phyloP scores from a whole-genome alignment of 2,329 filamentous ascomycete species.

The Hypoxylon sp. region DNA sequence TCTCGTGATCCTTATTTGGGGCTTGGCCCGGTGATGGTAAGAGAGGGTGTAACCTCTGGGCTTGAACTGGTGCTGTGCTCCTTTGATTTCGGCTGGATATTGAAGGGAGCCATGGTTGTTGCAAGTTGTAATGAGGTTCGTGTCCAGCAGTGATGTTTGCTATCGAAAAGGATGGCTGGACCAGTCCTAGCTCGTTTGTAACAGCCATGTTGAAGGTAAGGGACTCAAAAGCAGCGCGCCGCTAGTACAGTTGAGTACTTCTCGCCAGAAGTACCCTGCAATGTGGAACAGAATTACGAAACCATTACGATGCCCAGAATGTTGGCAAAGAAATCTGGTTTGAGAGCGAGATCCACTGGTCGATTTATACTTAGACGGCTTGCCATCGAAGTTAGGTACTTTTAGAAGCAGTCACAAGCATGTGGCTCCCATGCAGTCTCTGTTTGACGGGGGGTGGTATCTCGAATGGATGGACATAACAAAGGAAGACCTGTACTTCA shows the following conservation, averaged over 20 bases:
- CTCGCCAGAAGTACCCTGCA: constrained; percentile 7
- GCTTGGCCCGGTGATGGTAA: not conserved
- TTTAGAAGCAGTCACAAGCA: constrained; percentile 11
- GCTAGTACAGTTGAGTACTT: constrained; percentile 6
- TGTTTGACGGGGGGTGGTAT: constrained; percentile 1
- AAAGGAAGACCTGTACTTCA: constrained; percentile 16
- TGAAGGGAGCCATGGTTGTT: constrained; percentile 15
- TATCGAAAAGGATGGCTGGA: not conserved
- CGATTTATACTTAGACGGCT: constrained; percentile 21
- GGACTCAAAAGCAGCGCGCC: constrained; percentile 13
- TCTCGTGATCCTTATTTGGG: not conserved
- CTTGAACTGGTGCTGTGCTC: not conserved
- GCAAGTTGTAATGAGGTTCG: constrained; percentile 6
- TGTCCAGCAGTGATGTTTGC: not conserved
- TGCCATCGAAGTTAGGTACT: not conserved
- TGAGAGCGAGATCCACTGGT: not conserved
- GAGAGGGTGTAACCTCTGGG: not conserved
- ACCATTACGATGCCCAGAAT: not conserved
- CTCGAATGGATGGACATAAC: constrained; percentile 4
- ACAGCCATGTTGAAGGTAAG: constrained; percentile 26
- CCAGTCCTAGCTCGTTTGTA: constrained; percentile 2
- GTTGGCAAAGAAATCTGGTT: not conserved
- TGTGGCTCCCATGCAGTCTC: constrained; percentile 10
- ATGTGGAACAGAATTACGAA: not conserved
- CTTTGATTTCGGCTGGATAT: constrained; percentile 2